Evolutionary conservation across 1,284 basidiomycete genomes (phyloP).

Genomic region (Sphaerobolus stellatus): DNA sequence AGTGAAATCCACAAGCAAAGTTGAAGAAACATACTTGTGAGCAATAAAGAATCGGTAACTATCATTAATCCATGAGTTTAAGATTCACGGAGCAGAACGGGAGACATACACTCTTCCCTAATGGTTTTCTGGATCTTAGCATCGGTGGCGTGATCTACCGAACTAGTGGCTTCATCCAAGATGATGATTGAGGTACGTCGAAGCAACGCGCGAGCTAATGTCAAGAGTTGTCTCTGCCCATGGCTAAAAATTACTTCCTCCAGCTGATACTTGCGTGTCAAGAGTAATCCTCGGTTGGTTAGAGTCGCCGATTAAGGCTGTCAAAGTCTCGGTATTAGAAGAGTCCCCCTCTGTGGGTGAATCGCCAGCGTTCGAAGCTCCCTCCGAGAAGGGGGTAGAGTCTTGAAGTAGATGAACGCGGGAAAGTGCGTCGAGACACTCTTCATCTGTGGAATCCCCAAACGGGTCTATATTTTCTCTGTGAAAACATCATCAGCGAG

Average conservation of each 20-base stretch:
- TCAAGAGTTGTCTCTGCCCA: slow-evolving; percentile 50
- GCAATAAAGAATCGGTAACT: slow-evolving; percentile 22
- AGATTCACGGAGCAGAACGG: background rate
- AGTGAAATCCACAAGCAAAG: background rate
- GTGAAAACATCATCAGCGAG: background rate
- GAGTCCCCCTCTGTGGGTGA: background rate
- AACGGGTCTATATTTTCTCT: slow-evolving; percentile 18
- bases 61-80: background rate
- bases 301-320: slow-evolving; percentile 1
- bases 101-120: slow-evolving; percentile 34
- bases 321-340: background rate
- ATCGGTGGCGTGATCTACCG: slow-evolving; percentile 33
- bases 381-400: background rate
- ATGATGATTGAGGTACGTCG: slow-evolving; percentile 46
- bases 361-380: background rate
- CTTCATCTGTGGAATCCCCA: slow-evolving; percentile 13
- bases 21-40: slow-evolving; percentile 5
- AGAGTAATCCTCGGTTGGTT: slow-evolving; percentile 7
- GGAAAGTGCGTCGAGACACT: slow-evolving; percentile 14
- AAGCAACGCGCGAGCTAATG: slow-evolving; percentile 41
- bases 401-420: slow-evolving; percentile 14
- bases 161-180: slow-evolving; percentile 41
- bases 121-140: slow-evolving; percentile 44
- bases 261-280: slow-evolving; percentile 35
- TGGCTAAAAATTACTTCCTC: slow-evolving; percentile 53